Evolutionary conservation across 2,329 filamentous ascomycete species (phyloP).

Genomic region (Talaromyces sp.): DNA sequence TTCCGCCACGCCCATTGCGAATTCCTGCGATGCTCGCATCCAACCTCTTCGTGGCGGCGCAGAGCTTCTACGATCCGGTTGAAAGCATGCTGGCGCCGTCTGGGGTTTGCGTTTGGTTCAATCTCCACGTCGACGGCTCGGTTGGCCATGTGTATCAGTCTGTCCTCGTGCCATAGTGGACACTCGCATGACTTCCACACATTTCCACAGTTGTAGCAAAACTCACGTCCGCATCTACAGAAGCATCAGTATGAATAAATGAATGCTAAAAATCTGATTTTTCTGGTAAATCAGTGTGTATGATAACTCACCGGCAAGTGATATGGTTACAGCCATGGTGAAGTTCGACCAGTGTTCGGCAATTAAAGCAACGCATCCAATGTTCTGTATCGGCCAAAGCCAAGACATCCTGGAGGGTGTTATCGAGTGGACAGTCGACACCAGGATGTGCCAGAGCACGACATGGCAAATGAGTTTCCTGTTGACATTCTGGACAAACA

Average conservation of each 20-base stretch:
- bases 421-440: constrained; percentile 14
- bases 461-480: constrained; percentile 14
- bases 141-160: neutral
- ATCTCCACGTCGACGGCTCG: too few species aligned
- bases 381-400: neutral
- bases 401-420: constrained; percentile 3
- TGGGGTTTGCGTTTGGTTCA: neutral
- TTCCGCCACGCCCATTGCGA: neutral
- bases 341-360: neutral
- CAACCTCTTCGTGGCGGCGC: neutral
- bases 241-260: neutral
- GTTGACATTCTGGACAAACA: constrained; percentile 11
- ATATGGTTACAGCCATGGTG: constrained; percentile 2
- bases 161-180: neutral
- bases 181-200: neutral
- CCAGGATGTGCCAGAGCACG: constrained; percentile 13
- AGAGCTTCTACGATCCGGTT: neutral
- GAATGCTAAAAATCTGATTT: neutral
- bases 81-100: neutral
- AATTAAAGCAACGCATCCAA: constrained; percentile 1
- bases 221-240: neutral
- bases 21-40: neutral
- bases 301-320: neutral
- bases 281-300: neutral
- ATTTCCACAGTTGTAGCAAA: neutral